A percentile compares a stretch with the other conserved stretches of the same genome.
phyloP scores from a whole-genome alignment of 192 early-diverging fungal species.

The Backusella circina region DNA sequence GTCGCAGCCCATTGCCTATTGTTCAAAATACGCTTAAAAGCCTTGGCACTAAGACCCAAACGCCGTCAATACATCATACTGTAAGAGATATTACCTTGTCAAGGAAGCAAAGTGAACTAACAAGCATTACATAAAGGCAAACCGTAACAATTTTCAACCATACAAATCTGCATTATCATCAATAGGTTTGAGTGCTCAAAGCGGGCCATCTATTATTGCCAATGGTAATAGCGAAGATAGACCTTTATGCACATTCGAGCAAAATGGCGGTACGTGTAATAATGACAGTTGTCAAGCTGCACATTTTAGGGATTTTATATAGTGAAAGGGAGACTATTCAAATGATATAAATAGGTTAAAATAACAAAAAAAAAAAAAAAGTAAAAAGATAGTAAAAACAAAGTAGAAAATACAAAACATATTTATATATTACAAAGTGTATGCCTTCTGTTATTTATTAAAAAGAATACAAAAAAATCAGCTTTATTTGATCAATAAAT shows the following conservation, averaged over 20 bases:
- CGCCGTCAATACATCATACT: background rate
- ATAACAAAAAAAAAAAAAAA: background rate
- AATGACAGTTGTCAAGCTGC: constrained; percentile 1
- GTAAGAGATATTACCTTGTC: background rate
- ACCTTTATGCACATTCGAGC: background rate
- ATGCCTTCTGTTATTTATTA: too few species aligned
- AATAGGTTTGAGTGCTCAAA: background rate
- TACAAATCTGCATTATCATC: background rate
- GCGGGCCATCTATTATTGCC: background rate
- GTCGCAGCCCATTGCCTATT: background rate
- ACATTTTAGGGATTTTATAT: constrained; percentile 1
- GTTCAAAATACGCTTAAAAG: background rate
- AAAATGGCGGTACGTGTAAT: constrained; percentile 4
- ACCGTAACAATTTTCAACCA: background rate
- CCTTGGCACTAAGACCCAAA: background rate
- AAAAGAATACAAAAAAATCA: too few species aligned
- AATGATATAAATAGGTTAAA: background rate
- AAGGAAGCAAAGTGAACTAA: background rate
- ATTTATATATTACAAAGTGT: background rate
- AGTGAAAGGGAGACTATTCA: background rate
- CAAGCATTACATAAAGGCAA: background rate
- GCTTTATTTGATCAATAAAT: background rate
- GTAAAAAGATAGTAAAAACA: background rate
- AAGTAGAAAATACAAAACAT: background rate
- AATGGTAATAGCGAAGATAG: background rate